These are phyloP conservation scores for Emmonsiellopsis sp. DNA, from an alignment of 2,329 filamentous ascomycete genomes.

Conservation along the genomic window DNA sequence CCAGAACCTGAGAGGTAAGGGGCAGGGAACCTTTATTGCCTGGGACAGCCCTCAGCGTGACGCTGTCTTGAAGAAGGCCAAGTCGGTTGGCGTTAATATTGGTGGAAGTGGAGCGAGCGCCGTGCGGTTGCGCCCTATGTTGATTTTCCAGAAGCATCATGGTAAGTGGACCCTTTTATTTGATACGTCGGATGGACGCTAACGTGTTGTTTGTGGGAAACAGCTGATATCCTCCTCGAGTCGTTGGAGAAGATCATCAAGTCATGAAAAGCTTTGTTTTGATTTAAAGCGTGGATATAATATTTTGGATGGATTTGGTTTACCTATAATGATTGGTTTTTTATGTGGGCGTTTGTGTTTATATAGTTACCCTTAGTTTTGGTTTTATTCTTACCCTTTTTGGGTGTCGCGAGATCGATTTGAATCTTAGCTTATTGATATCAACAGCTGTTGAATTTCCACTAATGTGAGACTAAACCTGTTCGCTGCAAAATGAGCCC, in stretches of 20 bases:
- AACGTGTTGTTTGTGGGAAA: neutral
- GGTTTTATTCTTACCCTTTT: no score
- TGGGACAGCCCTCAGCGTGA: conserved; percentile 78
- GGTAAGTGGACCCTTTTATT: conserved; percentile 33
- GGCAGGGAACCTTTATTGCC: conserved; percentile 83
- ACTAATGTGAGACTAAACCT: no score
- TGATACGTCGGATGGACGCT: neutral
- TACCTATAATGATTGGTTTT: neutral
- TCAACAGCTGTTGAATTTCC: no score
- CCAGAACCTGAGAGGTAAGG: conserved; percentile 75
- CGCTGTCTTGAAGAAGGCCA: conserved; percentile 67
- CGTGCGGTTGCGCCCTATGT: conserved; percentile 76
- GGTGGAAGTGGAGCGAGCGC: conserved; percentile 69
- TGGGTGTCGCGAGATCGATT: no score
- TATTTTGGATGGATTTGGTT: no score
- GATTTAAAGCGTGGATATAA: neutral
- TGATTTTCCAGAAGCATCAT: conserved; percentile 86
- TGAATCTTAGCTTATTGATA: no score
- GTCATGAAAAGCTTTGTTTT: conserved; percentile 18
- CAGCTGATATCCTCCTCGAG: conserved; percentile 67
- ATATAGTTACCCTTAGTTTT: no score
- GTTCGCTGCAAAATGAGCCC: no score
- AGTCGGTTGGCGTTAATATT: conserved; percentile 75
- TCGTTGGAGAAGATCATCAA: conserved; percentile 65
- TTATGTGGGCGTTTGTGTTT: neutral